Base-by-base conservation (phyloP, 192 early-diverging fungal species). In the Coemansia sp. region DNA sequence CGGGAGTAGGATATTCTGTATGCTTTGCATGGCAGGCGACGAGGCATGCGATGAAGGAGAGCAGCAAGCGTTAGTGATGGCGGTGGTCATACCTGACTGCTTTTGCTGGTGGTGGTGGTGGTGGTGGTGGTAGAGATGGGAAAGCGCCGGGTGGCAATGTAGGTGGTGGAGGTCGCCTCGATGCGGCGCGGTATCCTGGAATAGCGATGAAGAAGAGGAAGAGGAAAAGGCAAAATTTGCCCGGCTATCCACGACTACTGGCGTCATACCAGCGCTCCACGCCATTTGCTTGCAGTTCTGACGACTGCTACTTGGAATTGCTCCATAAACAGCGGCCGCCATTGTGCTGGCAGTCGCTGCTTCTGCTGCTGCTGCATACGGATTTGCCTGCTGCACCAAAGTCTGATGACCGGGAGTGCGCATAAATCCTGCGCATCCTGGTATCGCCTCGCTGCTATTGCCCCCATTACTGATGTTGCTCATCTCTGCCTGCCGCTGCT, bases 351-450 rank as follows among this genome's bases (percentile, higher is more conserved):
- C 51, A 4, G 44, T 45, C 19, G 51, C 32, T 32, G 20, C 51
- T 20, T 3, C 25, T 8, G 51, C 51, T 20, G 19, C 25, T 8
- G 51, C 51, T 54, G 51, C 51, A 54, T 9, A 25, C 14, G 51
- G 51, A 54, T 54, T 54, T 54, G 4, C 51, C 51, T 54, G 51
- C 20, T 54, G 51, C 51, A 54, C 51, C 51, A 54, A 25, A 54
- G 51, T 54, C 51, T 54, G 51, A 54, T 54, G 51, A 54, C 51
- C 51, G 17, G 25, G 19, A 2, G 51, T 22, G 51, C 25, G 51
- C 51, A 54, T 54, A 54, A 54, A 54, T 20, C 51, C 32, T 4
- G 32, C 32, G 32, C 32, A 32, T 32, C 4, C 51, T 54, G 51
- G 51, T 19, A 25, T 22, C 14, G 13, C 13, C 13, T 2, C 44